phyloP scores from a whole-genome alignment of 208 protist genomes.

The Acanthamoeba royreba region DNA sequence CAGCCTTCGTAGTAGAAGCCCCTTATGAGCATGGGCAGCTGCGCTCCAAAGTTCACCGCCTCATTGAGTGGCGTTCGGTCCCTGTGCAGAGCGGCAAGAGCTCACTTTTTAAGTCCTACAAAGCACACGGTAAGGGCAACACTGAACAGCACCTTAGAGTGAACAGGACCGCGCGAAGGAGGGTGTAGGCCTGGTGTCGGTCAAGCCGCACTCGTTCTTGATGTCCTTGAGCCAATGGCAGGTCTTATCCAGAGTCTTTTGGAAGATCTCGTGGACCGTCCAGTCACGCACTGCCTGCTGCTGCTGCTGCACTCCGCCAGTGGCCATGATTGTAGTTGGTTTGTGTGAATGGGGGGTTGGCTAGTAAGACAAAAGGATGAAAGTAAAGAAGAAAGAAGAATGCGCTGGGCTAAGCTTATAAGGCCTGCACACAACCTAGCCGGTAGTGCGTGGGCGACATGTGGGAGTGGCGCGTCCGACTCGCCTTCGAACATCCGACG shows the following conservation, averaged over 20 bases:
- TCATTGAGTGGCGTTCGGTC: neutral
- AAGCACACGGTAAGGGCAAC: neutral
- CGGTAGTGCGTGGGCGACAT: no score
- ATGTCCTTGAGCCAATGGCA: constrained; percentile 30
- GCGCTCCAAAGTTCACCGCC: neutral
- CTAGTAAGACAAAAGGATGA: no score
- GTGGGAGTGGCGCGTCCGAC: no score
- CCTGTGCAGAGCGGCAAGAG: neutral
- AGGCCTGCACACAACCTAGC: no score
- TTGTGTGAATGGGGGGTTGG: neutral
- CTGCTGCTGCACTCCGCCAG: neutral
- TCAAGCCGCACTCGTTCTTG: neutral
- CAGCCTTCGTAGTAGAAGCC: constrained; percentile 27
- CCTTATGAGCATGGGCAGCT: constrained; percentile 21
- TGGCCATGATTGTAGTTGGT: neutral
- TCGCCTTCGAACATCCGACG: no score
- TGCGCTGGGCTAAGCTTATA: neutral
- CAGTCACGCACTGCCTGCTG: no score
- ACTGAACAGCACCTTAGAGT: neutral
- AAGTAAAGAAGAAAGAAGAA: no score
- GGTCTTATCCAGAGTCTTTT: neutral
- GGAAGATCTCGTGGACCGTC: constrained; percentile 7
- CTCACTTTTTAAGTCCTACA: neutral
- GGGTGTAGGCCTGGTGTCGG: constrained; percentile 8
- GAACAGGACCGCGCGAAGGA: neutral